phyloP scores from a whole-genome alignment of 192 early-diverging fungal genomes.

The Gaertneriomyces semiglobifer region DNA sequence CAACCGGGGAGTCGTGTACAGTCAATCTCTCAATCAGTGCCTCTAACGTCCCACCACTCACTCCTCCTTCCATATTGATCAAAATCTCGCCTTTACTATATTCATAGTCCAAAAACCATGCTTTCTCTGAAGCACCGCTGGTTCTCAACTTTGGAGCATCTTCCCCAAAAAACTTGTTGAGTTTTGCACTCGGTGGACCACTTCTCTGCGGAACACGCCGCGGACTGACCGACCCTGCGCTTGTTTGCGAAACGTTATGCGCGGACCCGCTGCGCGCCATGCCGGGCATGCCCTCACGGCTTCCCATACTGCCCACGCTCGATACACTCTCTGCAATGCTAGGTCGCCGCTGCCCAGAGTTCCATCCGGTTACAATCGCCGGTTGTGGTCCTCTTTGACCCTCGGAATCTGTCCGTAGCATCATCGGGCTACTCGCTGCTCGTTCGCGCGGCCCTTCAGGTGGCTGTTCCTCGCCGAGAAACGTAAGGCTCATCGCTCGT shows the following conservation, averaged over 20 bases:
- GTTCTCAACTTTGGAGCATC: conserved; percentile 20
- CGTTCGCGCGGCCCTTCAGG: conserved; percentile 8
- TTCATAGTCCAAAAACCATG: conserved; percentile 82
- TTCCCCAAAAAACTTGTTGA: conserved; percentile 49
- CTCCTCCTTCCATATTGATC: conserved; percentile 81
- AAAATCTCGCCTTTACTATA: conserved; percentile 69
- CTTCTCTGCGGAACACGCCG: background rate
- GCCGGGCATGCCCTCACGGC: background rate
- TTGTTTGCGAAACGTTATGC: background rate
- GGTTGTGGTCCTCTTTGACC: too few species aligned
- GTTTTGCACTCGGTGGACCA: conserved; percentile 17
- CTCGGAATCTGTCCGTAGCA: conserved; percentile 16
- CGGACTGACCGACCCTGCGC: background rate
- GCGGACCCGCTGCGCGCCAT: background rate
- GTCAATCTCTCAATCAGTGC: conserved; percentile 88
- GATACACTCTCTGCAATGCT: too few species aligned
- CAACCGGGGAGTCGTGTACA: conserved; percentile 70
- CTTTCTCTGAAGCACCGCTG: conserved; percentile 28
- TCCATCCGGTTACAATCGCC: too few species aligned
- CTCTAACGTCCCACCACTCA: conserved; percentile 83
- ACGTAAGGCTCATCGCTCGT: conserved; percentile 38
- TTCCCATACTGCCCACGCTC: background rate
- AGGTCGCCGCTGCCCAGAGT: too few species aligned
- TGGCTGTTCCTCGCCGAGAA: conserved; percentile 9
- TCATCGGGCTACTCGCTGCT: conserved; percentile 12